Evolutionary conservation across 495 filamentous ascomycete genomes (phyloP).

Genomic region (Aspergillus carlsbadensis): DNA sequence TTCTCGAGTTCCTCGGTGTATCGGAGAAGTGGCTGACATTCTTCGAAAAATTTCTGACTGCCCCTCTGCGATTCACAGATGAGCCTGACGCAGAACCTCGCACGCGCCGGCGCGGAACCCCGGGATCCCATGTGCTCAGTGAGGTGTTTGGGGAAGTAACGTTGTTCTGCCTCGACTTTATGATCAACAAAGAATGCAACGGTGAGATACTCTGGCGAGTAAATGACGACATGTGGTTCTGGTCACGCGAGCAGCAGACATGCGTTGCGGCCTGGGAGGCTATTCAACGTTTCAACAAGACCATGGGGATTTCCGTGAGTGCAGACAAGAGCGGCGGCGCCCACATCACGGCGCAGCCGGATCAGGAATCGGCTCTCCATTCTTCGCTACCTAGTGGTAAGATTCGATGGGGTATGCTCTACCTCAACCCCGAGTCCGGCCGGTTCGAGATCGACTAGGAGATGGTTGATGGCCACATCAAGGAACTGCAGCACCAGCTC

Average conservation of each 20-base stretch:
- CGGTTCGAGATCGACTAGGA: conserved; percentile 18
- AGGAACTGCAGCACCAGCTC: conserved; percentile 8
- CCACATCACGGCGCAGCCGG: not conserved
- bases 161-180: conserved; percentile 17
- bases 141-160: conserved; percentile 16
- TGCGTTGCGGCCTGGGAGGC: conserved; percentile 11
- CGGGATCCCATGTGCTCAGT: conserved; percentile 12
- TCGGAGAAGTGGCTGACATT: conserved; percentile 14
- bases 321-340: not conserved
- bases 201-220: conserved; percentile 15
- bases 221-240: conserved; percentile 19
- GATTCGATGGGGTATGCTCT: conserved; percentile 19
- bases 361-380: not conserved
- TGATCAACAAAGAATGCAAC: conserved; percentile 12
- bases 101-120: conserved; percentile 10
- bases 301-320: conserved; percentile 9
- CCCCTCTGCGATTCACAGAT: conserved; percentile 12
- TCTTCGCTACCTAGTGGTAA: conserved; percentile 5
- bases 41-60: conserved; percentile 9
- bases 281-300: conserved; percentile 11
- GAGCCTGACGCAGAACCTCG: conserved; percentile 8
- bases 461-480: conserved; percentile 10
- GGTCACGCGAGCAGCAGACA: conserved; percentile 6
- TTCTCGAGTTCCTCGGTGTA: conserved; percentile 14
- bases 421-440: conserved; percentile 14